Evolutionary conservation across 495 filamentous ascomycete species (phyloP).

Genomic region (Neurospora sp.): DNA sequence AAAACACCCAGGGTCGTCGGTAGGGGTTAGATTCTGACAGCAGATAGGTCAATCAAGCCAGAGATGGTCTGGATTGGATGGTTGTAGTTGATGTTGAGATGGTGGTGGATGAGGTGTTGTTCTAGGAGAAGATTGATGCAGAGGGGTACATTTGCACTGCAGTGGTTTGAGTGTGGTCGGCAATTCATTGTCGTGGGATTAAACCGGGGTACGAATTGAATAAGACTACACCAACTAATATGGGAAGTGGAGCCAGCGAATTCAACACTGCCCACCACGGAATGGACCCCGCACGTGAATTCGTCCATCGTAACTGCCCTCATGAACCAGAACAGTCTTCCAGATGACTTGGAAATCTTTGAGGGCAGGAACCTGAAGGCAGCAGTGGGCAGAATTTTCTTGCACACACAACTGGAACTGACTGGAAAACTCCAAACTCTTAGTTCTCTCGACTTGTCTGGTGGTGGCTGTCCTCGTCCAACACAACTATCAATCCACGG

Average conservation of each 20-base stretch:
- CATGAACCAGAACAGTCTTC: not conserved
- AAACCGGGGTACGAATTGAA: not conserved
- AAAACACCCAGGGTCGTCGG: not conserved
- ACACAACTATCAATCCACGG: not conserved
- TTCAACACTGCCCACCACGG: not conserved
- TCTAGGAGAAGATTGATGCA: not conserved
- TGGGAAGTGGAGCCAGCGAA: not conserved
- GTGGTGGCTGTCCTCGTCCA: not conserved
- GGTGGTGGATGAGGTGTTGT: not conserved
- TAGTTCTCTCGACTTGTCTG: not conserved
- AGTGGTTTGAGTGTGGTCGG: not conserved
- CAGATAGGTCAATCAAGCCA: not conserved
- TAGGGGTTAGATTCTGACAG: not conserved
- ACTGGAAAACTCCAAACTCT: not conserved
- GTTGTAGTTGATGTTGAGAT: not conserved
- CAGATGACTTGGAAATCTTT: not conserved
- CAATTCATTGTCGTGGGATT: not conserved
- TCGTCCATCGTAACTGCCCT: not conserved
- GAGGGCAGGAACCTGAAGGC: not conserved
- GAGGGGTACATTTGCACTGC: not conserved
- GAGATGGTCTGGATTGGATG: not conserved
- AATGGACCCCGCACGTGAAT: not conserved
- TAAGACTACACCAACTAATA: not conserved
- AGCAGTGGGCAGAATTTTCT: not conserved
- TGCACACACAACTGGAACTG: not conserved